phyloP scores from a whole-genome alignment of 106 monocot genomes.

The Apostasia shenzhenica region DNA sequence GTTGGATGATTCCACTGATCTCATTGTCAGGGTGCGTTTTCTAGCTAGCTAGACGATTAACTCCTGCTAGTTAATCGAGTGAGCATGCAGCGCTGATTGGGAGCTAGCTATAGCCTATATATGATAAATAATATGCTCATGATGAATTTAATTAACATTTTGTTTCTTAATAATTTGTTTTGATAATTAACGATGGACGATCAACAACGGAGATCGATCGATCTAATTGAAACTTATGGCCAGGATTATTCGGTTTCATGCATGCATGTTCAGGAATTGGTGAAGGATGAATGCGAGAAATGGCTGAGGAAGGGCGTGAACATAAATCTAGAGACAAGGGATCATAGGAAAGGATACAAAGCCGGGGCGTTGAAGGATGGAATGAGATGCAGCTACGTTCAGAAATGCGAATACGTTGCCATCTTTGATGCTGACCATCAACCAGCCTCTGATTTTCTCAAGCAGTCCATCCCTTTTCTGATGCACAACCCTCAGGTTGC shows the following conservation, averaged over 20 bases:
- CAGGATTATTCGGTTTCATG: background rate
- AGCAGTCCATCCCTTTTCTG: constrained; percentile 36
- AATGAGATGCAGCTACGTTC: constrained; percentile 30
- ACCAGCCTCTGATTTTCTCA: constrained; percentile 40
- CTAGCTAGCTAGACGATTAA: too few relatives aligned
- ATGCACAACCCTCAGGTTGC: constrained; percentile 33
- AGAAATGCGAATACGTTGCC: constrained; percentile 40
- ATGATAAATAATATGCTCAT: too few relatives aligned
- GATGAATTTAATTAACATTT: background rate
- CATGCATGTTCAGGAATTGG: constrained; percentile 17
- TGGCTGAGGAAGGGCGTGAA: constrained; percentile 33
- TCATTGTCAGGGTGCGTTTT: constrained; percentile 19
- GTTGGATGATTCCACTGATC: constrained; percentile 49
- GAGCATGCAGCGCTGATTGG: too few relatives aligned
- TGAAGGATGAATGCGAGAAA: constrained; percentile 27
- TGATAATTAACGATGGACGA: too few relatives aligned
- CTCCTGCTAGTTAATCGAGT: background rate
- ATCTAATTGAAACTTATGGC: too few relatives aligned
- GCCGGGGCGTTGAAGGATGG: constrained; percentile 47
- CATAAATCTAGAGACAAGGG: constrained; percentile 28
- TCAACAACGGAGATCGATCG: too few relatives aligned
- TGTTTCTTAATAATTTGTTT: background rate
- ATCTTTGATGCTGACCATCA: constrained; percentile 66
- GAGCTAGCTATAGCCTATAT: too few relatives aligned
- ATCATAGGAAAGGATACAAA: constrained; percentile 47